Percentiles rank a stretch among this genome's conserved stretches.
phyloP scores from a whole-genome alignment of 2,329 filamentous ascomycete species.

The Beauveria bassiana region DNA sequence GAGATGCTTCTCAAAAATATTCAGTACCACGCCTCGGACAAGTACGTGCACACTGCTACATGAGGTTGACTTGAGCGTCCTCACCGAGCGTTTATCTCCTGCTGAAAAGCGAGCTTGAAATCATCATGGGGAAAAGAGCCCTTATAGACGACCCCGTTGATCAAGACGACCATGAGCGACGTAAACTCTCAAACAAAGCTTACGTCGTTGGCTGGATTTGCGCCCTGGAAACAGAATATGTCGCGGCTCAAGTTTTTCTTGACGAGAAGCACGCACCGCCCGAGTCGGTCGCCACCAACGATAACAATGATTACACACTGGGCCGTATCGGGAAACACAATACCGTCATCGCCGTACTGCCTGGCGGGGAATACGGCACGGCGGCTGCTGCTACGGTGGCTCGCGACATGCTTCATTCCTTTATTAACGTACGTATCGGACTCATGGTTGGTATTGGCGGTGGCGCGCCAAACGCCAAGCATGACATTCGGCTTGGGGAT shows the following conservation, averaged over 20 bases:
- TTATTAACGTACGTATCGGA: conserved; percentile 21
- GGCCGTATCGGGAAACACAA: conserved; percentile 27
- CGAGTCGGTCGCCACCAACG: not conserved
- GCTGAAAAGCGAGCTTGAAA: no score
- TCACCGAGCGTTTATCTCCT: no score
- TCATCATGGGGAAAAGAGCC: no score
- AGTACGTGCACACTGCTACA: no score
- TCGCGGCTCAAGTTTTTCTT: conserved; percentile 27
- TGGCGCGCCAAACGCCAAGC: conserved; percentile 22
- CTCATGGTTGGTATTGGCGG: conserved; percentile 28
- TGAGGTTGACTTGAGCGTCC: no score
- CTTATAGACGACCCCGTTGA: no score
- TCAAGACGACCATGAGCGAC: no score
- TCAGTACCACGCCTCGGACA: no score
- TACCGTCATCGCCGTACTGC: conserved; percentile 25
- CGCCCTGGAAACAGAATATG: conserved; percentile 27
- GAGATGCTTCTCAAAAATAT: no score
- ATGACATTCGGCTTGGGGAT: conserved; percentile 23
- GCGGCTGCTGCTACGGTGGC: conserved; percentile 21
- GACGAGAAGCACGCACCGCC: not conserved
- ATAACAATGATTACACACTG: conserved; percentile 21
- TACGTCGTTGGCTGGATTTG: conserved; percentile 36
- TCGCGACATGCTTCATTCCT: conserved; percentile 21
- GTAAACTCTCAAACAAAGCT: not conserved
- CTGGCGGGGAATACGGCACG: conserved; percentile 21